A percentile compares a stretch with the other conserved stretches of the same genome.
Evolutionary conservation across 306 rosid species (phyloP).

Genomic region (Ammopiptanthus mongolicus): DNA sequence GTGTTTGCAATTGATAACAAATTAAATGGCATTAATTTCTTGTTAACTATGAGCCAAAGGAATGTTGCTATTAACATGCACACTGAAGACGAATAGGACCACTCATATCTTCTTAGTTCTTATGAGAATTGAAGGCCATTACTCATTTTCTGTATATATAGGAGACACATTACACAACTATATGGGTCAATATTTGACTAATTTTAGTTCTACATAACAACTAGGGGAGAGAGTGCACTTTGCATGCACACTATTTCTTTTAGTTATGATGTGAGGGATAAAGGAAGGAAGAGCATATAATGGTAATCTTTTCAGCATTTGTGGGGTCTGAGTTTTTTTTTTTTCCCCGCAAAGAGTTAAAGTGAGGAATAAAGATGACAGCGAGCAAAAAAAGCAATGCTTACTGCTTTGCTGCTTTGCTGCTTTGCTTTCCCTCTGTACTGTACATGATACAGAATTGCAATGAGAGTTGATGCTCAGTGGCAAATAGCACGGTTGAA

Average conservation of each 20-base stretch:
- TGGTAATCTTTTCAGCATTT: slow-evolving; percentile 28
- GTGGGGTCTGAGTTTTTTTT: slow-evolving; percentile 38
- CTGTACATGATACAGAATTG: slow-evolving; percentile 22
- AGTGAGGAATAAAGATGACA: slow-evolving; percentile 41
- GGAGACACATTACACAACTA: background rate
- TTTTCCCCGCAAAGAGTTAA: slow-evolving; percentile 34
- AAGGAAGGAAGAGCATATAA: slow-evolving; percentile 11
- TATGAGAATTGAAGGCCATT: background rate
- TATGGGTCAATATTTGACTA: background rate
- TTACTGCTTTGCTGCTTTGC: background rate
- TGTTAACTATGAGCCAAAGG: background rate
- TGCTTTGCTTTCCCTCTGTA: background rate
- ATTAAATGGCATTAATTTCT: background rate
- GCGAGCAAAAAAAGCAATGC: slow-evolving; percentile 27
- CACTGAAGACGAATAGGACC: background rate
- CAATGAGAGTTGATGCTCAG: slow-evolving; percentile 36
- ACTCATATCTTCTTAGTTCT: background rate
- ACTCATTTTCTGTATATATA: background rate
- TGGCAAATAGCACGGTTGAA: slow-evolving; percentile 37
- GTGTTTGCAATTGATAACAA: background rate
- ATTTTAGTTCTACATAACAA: background rate
- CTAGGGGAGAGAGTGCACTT: background rate
- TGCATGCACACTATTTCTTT: slow-evolving; percentile 5
- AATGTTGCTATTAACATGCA: background rate
- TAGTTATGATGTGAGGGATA: slow-evolving; percentile 5